phyloP scores from a whole-genome alignment of 768 basidiomycete species.

The Tephrocybe sp. region DNA sequence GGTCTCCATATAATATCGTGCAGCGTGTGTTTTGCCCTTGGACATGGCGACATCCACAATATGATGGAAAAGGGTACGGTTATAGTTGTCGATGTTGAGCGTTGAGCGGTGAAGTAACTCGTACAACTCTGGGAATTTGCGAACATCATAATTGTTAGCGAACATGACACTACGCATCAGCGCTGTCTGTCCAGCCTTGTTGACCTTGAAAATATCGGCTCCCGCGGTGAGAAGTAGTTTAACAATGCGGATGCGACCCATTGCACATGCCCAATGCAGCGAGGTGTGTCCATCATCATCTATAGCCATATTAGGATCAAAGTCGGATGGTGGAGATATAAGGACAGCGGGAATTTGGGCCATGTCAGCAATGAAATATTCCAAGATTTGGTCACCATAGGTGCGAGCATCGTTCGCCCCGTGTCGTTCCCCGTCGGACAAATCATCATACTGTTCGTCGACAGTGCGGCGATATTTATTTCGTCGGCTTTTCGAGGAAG shows the following conservation, averaged over 20 bases:
- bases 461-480: slow-evolving; percentile 46
- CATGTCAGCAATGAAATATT: slow-evolving; percentile 98
- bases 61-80: slow-evolving; percentile 97
- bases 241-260: slow-evolving; percentile 96
- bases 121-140: slow-evolving; percentile 97
- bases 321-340: slow-evolving; percentile 83
- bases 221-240: slow-evolving; percentile 91
- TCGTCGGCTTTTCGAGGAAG: slow-evolving; percentile 33
- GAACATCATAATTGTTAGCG: slow-evolving; percentile 98
- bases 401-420: slow-evolving; percentile 53
- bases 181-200: slow-evolving; percentile 94
- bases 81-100: slow-evolving; percentile 96
- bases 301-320: slow-evolving; percentile 94
- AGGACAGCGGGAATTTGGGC: slow-evolving; percentile 86
- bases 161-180: slow-evolving; percentile 99
- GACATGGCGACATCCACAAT: slow-evolving; percentile 96
- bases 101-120: slow-evolving; percentile 97
- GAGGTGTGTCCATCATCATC: slow-evolving; percentile 98
- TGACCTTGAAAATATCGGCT: slow-evolving; percentile 95
- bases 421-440: slow-evolving; percentile 47
- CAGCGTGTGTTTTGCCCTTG: slow-evolving; percentile 96
- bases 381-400: slow-evolving; percentile 96
- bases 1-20: slow-evolving; percentile 98
- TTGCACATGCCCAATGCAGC: slow-evolving; percentile 97
- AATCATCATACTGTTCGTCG: slow-evolving; percentile 44